Evolutionary conservation across 2,329 filamentous ascomycete species (phyloP), one percentile per base, ranked within the genome.

Genomic region (Talaromyces sp.): DNA sequence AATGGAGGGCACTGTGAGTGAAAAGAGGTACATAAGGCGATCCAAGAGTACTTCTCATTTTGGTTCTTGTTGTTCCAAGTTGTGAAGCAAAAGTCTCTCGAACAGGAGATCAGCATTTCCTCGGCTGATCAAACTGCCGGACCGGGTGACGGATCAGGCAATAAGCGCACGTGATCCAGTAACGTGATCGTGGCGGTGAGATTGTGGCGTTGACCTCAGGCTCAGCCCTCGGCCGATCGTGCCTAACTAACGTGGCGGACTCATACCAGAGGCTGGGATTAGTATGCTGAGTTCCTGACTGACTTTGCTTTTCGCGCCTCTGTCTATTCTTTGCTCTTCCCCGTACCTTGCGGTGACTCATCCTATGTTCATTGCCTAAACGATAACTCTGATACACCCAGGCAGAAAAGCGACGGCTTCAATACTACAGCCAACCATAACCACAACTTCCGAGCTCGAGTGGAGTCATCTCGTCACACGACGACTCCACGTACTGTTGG

Each of bases 401-500:
- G 52, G 61, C 50, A 63, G 61, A 63, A 35, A 62, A 19, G 27
- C 62, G 50, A 39, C 54, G 43, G 52, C 31, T 35, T 48, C 43
- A 39, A 47, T 31, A 31, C 33, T 56, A 8, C 43, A 35, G 37
- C 62, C 52, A 64, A 58, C 54, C 62, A 50, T 45, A 39, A 56
- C 54, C 58, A 52, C 59, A 19, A 43, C 48, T 47, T 57, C 14
- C 37, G 22, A 35, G 45, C 57, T 60, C 39, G 45, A 31, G 63
- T 62, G 63, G 63, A 65, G 63, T 62, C 63, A 56, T 61, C 58
- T 35, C 41, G 58, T 65, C 63, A 65, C 63, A 62, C 63, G 63
- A 65, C 63, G 58, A 50, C 33, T 39, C 31, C 27, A 54, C 52
- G 11, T 37, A 39, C 43, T 43, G 60, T 54, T 61, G 63, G 62